Conservation (phyloP, 108 stramenopile genomes). For the Phaeodactylum tricornutum region DNA sequence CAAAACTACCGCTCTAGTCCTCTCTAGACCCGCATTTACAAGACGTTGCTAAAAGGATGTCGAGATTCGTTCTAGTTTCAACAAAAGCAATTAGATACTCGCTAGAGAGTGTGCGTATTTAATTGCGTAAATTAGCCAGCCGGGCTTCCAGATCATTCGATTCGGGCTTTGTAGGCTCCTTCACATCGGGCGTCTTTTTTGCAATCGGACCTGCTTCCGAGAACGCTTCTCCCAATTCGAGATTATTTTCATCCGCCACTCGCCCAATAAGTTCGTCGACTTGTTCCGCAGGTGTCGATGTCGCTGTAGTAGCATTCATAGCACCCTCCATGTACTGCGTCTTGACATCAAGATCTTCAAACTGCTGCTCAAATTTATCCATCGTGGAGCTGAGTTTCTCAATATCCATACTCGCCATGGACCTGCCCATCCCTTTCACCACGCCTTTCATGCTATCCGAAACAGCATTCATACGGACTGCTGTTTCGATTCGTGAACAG, state of each 20-base stretch:
- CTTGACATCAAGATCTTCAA: slow-evolving; percentile 98
- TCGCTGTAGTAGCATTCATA: slow-evolving; percentile 93
- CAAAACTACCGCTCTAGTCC: too few species aligned
- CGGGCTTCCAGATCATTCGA: slow-evolving; percentile 75
- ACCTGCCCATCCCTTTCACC: slow-evolving; percentile 90
- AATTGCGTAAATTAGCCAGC: slow-evolving; percentile 70
- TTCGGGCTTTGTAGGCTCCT: slow-evolving; percentile 31
- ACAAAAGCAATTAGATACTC: too few species aligned
- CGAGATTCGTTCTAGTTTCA: too few species aligned
- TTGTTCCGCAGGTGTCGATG: slow-evolving; percentile 91
- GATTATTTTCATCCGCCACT: slow-evolving; percentile 90
- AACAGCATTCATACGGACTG: slow-evolving; percentile 93
- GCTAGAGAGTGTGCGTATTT: too few species aligned
- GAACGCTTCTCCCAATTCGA: slow-evolving; percentile 75
- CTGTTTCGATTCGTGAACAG: slow-evolving; percentile 89
- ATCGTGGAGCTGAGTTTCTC: slow-evolving; percentile 86
- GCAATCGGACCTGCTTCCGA: slow-evolving; percentile 69
- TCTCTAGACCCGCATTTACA: too few species aligned
- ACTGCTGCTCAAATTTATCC: slow-evolving; percentile 98
- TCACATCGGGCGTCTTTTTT: slow-evolving; percentile 45
- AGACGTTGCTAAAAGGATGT: too few species aligned
- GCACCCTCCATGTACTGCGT: slow-evolving; percentile 92
- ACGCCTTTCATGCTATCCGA: slow-evolving; percentile 86
- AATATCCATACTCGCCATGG: slow-evolving; percentile 85
- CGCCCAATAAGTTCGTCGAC: slow-evolving; percentile 86